These are phyloP conservation scores for Pseudocercospora cruenta DNA, from an alignment of 2,329 filamentous ascomycete species.

Conservation along the genomic window DNA sequence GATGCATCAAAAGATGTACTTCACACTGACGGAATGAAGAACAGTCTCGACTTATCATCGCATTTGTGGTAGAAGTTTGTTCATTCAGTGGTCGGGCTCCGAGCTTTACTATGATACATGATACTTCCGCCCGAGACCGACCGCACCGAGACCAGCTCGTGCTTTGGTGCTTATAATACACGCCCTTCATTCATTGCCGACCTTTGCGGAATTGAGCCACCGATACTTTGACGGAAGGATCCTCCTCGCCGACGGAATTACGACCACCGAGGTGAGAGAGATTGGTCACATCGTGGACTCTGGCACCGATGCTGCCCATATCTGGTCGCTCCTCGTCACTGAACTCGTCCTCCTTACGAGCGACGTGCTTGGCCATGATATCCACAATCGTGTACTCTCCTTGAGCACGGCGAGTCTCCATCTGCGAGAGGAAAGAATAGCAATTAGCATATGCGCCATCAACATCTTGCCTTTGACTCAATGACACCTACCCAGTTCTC, in stretches of 20 bases:
- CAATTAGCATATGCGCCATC: neutral
- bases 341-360: conserved; percentile 10
- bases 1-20: too few relatives aligned
- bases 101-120: neutral
- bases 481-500: conserved; percentile 41
- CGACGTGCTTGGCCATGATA: conserved; percentile 19
- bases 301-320: conserved; percentile 11
- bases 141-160: conserved; percentile 5
- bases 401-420: conserved; percentile 6
- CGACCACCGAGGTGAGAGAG: conserved; percentile 1
- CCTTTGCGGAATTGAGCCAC: neutral
- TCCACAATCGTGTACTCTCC: conserved; percentile 9
- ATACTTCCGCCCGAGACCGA: neutral
- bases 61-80: neutral
- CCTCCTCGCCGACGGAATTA: neutral
- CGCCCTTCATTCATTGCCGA: neutral
- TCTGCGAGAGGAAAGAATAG: neutral
- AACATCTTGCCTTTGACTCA: neutral
- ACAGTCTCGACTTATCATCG: neutral
- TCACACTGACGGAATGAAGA: too few relatives aligned
- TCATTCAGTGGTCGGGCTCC: neutral
- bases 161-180: neutral
- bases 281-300: conserved; percentile 4
- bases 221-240: conserved; percentile 1
- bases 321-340: conserved; percentile 15